These are phyloP conservation scores for Colletotrichum chrysophilum DNA, from an alignment of 2,329 filamentous ascomycete species.

Conservation along the genomic window DNA sequence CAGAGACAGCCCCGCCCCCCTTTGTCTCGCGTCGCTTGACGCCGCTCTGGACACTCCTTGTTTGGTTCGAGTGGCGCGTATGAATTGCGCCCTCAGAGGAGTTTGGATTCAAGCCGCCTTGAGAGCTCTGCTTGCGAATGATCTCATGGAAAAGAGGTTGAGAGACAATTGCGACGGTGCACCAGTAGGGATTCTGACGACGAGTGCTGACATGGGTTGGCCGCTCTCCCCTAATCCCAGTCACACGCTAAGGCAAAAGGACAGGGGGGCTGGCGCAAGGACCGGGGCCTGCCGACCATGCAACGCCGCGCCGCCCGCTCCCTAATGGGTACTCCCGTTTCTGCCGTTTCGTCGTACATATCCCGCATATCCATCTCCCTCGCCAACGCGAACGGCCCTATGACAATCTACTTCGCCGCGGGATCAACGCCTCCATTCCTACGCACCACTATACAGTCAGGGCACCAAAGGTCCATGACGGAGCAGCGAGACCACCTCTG, in stretches of 20 bases:
- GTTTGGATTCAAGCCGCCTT: neutral
- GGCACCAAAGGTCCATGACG: neutral
- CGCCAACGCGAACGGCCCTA: constrained; percentile 8
- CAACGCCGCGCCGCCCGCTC: constrained; percentile 21
- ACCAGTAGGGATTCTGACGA: neutral
- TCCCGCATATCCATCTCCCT: constrained; percentile 19
- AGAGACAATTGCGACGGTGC: neutral
- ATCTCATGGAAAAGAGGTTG: neutral
- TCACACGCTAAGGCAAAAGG: constrained; percentile 6
- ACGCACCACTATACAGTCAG: neutral
- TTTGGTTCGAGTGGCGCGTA: neutral
- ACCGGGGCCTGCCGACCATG: constrained; percentile 20
- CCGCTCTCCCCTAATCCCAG: neutral
- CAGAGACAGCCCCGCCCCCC: constrained; percentile 20
- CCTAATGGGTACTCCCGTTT: constrained; percentile 25
- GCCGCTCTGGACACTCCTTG: neutral
- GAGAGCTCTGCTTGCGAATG: neutral
- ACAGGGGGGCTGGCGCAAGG: constrained; percentile 15
- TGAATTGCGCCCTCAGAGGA: neutral
- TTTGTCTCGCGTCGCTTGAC: constrained; percentile 10
- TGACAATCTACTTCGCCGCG: neutral
- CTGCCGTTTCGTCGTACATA: constrained; percentile 20
- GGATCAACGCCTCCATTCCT: neutral
- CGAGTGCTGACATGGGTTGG: neutral
- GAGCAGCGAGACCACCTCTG: neutral